A percentile compares a stretch with the other conserved stretches of the same genome.
Conservation (phyloP, 305 asterid genomes). For the Nicotiana rustica region DNA sequence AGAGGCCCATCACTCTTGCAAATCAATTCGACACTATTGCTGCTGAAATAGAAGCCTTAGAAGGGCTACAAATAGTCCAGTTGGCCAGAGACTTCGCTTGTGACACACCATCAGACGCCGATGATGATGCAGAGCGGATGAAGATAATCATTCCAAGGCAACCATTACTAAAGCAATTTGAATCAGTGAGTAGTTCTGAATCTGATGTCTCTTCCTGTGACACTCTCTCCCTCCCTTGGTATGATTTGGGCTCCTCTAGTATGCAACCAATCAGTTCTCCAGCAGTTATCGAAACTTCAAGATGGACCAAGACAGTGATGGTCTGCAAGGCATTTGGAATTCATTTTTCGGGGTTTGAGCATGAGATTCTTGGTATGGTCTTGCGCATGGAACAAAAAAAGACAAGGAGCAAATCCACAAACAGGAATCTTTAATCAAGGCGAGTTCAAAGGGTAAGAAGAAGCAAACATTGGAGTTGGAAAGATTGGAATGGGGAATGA, state of each 20-base stretch:
- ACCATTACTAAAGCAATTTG: neutral
- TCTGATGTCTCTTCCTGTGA: neutral
- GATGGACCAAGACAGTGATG: neutral
- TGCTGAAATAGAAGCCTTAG: neutral
- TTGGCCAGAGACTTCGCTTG: neutral
- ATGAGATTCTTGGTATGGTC: too few relatives aligned
- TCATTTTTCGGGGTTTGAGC: too few relatives aligned
- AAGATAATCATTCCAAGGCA: neutral
- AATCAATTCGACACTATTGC: neutral
- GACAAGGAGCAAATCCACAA: too few relatives aligned
- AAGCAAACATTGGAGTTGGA: too few relatives aligned
- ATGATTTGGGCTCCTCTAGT: neutral
- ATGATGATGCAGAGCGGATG: neutral
- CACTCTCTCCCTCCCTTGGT: neutral
- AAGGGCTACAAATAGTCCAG: neutral
- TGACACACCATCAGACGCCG: neutral
- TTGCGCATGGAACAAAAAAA: too few relatives aligned
- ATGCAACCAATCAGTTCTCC: neutral
- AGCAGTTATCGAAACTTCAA: neutral
- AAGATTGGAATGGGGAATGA: too few relatives aligned
- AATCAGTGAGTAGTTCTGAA: neutral
- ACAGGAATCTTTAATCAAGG: too few relatives aligned
- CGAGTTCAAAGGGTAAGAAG: too few relatives aligned
- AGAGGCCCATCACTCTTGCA: neutral
- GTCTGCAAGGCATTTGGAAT: too few relatives aligned